Evolutionary conservation across 1,139 yeast species (phyloP), one percentile per base, ranked within the genome.

Genomic region (Protomyces inundatus): DNA sequence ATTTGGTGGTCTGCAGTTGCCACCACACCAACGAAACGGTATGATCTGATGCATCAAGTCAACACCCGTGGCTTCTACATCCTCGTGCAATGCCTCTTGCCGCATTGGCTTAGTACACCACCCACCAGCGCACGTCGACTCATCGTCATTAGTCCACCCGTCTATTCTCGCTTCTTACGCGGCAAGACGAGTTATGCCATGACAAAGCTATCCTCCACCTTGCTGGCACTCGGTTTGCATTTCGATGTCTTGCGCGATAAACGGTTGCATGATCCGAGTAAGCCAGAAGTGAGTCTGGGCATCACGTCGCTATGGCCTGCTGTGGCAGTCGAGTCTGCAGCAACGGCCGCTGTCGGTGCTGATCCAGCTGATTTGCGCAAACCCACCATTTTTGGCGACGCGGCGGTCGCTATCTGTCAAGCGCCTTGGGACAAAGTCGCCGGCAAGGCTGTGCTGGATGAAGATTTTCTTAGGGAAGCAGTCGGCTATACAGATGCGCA

Each of bases 121-220:
- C 2, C 12, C 23, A 23, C 5, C 5, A n/a, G 23, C 9, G 30
- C 32, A 42, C 48, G 48, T 14, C 60, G 60, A 6, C 34, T 55
- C n/a, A 36, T 55, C 54, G n/a, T 36, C 32, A 33, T 55, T 9
- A 34, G 45, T 9, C 60, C 60, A 23, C 60, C 60, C 45, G 35
- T 55, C 54, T 55, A 55, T 35, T 46, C 54, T 9, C 54, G 60
- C 14, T 55, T 55, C 54, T 33, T 55, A 14, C 53, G 60, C 10
- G 60, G 60, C 35, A 55, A 55, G 23, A 30, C 60, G 37, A 54
- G 54, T 12, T 55, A 55, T 37, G 60, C 60, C 33, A 48, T 36
- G 48, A 55, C 60, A 9, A 55, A 55, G 46, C 3, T 55, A 6
- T 37, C 60, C 10, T 34, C 59, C 0, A 12, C 60, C 10, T 10